These are phyloP conservation scores for Botrytis elliptica DNA, from an alignment of 2,329 filamentous ascomycete genomes.

Conservation along the genomic window DNA sequence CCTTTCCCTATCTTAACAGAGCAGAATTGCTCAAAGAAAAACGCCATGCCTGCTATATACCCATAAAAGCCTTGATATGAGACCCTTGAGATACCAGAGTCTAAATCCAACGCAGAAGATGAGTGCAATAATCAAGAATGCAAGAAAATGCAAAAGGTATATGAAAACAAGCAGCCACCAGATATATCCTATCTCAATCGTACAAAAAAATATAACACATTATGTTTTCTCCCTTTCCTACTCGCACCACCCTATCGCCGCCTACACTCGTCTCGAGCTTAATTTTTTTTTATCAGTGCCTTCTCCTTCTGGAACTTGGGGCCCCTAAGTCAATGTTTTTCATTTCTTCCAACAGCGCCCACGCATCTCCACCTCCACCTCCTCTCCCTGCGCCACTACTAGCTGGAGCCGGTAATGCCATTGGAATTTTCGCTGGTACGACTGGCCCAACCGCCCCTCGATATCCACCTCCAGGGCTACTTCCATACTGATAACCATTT, in stretches of 20 bases:
- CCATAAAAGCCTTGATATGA: background rate
- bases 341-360: conserved; percentile 70
- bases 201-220: conserved; percentile 15
- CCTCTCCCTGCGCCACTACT: conserved; percentile 27
- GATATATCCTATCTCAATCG: conserved; percentile 1
- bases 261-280: background rate
- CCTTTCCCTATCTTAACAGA: background rate
- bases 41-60: background rate
- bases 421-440: conserved; percentile 69
- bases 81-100: background rate
- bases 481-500: conserved; percentile 34
- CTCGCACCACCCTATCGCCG: background rate
- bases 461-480: conserved; percentile 35
- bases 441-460: conserved; percentile 46
- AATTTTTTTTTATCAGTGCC: background rate
- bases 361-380: conserved; percentile 40
- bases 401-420: conserved; percentile 37
- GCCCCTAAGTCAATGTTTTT: conserved; percentile 64
- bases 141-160: conserved; percentile 6
- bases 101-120: background rate
- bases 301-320: conserved; percentile 45
- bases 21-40: background rate
- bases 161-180: background rate
- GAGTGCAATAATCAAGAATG: background rate
- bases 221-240: background rate